Percentiles rank a stretch among this genome's conserved stretches.
Conservation (phyloP, 2,329 filamentous ascomycete genomes). For the Cladosporium colombiae region DNA sequence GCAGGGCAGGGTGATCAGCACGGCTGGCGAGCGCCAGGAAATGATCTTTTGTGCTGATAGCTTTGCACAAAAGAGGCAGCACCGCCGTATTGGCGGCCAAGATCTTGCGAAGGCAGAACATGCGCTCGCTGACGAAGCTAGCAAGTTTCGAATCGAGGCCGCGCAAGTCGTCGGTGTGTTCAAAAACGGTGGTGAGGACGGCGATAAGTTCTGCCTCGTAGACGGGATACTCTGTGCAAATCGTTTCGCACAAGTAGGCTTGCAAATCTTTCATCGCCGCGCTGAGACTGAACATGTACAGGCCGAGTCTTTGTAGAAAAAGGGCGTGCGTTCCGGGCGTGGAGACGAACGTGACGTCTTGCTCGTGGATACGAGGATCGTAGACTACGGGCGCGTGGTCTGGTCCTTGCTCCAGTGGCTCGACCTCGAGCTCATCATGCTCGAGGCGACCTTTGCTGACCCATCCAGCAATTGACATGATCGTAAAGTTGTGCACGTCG, state of each 20-base stretch:
- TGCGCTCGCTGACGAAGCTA: not conserved
- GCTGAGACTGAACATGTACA: not conserved
- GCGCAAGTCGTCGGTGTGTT: not conserved
- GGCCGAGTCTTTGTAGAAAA: not conserved
- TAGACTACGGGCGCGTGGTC: too few relatives aligned
- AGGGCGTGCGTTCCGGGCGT: not conserved
- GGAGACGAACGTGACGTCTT: not conserved
- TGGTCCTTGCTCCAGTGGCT: too few relatives aligned
- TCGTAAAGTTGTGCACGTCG: not conserved
- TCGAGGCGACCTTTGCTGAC: not conserved
- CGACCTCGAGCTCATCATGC: not conserved
- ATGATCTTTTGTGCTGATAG: not conserved
- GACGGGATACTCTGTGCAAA: not conserved
- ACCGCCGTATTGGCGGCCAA: not conserved
- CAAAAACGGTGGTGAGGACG: not conserved
- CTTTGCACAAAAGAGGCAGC: not conserved
- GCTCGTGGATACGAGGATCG: too few relatives aligned
- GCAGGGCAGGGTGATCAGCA: not conserved
- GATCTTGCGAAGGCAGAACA: not conserved
- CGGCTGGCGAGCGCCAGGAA: not conserved
- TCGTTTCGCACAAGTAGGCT: not conserved
- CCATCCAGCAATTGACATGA: not conserved
- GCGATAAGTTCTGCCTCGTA: not conserved
- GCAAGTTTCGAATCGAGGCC: not conserved
- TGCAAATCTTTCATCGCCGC: not conserved